Conservation (phyloP, 257 asterid genomes). For the Fraxinus pennsylvanica region DNA sequence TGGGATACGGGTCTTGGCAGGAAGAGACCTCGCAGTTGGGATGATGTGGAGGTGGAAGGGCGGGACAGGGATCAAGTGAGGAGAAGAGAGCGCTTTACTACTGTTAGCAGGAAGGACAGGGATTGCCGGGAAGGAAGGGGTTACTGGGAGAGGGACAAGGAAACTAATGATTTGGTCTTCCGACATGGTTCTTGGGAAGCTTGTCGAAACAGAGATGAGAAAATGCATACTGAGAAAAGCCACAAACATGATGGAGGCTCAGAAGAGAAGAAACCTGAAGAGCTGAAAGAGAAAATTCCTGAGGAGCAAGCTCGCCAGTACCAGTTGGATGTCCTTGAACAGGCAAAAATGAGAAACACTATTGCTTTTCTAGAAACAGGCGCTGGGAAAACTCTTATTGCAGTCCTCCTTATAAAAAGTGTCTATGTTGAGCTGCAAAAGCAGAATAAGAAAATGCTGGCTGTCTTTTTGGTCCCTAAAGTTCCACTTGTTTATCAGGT, state of each 20-base stretch:
- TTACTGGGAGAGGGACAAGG: constrained; percentile 92
- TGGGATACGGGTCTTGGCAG: constrained; percentile 50
- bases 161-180: constrained; percentile 71
- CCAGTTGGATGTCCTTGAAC: constrained; percentile 97
- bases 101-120: constrained; percentile 58
- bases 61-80: constrained; percentile 56
- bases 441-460: constrained; percentile 77
- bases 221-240: constrained; percentile 40
- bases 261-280: constrained; percentile 55
- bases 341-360: constrained; percentile 85
- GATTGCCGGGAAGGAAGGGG: constrained; percentile 71
- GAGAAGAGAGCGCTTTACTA: constrained; percentile 56
- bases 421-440: constrained; percentile 62
- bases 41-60: constrained; percentile 50
- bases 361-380: constrained; percentile 99
- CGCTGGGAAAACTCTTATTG: constrained; percentile 95
- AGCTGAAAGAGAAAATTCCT: constrained; percentile 58
- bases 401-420: constrained; percentile 87
- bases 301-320: constrained; percentile 93
- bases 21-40: constrained; percentile 70
- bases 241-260: constrained; percentile 32
- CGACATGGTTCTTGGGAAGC: constrained; percentile 85
- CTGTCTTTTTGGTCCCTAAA: constrained; percentile 96
- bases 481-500: constrained; percentile 99
- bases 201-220: constrained; percentile 54